Evolutionary conservation across 345 rosid genomes (phyloP), one percentile per base, ranked within the genome.

Genomic region (Alliaria petiolata): DNA sequence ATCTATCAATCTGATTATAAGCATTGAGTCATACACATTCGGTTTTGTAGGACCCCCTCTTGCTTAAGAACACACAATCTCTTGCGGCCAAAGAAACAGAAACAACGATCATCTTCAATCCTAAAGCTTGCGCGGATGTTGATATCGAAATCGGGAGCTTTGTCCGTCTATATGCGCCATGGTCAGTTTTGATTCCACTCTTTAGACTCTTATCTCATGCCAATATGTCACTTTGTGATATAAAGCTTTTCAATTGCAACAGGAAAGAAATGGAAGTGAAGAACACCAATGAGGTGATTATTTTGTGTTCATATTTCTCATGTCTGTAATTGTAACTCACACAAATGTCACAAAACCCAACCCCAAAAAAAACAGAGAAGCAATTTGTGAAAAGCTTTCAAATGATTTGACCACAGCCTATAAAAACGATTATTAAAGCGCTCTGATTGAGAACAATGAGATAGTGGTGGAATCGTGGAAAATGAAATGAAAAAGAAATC

Each of bases 81-180:
- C 36, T 62, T 42, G 62, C 61, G 6, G 76, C 46, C 62, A 71
- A 72, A 62, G 84, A 78, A 62, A 63, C 68, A 67, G 75, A 76
- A 61, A 76, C 68, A 70, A 88, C 81, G 11, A 71, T 91, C 58
- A 84, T 95, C 72, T 95, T 95, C 68, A 88, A 69, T 75, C 77
- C 91, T 60, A 86, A 89, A 84, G 84, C 86, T 72, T 91, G 92
- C 43, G 51, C 67, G n/a, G 74, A 89, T 69, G 89, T 91, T 50
- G 95, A 95, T 64, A 84, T 95, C 2, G 99, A 91, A 82, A 78
- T 83, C 44, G 95, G 96, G 57, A 87, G 78, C 53, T 67, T 78
- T 65, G 84, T 95, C 57, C 72, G 90, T 19, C 71, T 95, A 46
- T 67, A 81, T 76, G 47, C 82, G 14, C 95, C 97, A 11, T 91